phyloP scores from a whole-genome alignment of 768 basidiomycete genomes.

The Suillus subalutaceus region DNA sequence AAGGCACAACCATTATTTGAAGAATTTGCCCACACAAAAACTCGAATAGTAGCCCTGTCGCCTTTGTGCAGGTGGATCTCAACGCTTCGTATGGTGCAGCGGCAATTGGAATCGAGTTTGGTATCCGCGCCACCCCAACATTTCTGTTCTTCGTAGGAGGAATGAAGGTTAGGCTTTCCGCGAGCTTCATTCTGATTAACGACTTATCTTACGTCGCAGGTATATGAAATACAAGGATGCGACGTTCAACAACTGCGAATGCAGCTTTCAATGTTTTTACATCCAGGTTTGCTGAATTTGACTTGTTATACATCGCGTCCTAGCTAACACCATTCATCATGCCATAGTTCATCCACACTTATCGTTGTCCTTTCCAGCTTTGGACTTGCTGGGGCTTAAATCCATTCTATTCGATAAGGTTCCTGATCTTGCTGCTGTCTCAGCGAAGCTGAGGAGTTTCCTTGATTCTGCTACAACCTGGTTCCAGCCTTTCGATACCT shows the following conservation, averaged over 20 bases:
- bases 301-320: slow-evolving; percentile 28
- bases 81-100: slow-evolving; percentile 59
- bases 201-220: slow-evolving; percentile 39
- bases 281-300: slow-evolving; percentile 80
- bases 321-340: slow-evolving; percentile 6
- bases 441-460: slow-evolving; percentile 62
- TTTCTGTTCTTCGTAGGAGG: slow-evolving; percentile 87
- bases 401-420: slow-evolving; percentile 78
- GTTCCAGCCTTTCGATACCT: slow-evolving; percentile 27
- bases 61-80: slow-evolving; percentile 85
- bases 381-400: slow-evolving; percentile 64
- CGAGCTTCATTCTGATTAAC: neutral
- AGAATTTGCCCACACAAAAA: slow-evolving; percentile 67
- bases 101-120: slow-evolving; percentile 61
- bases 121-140: slow-evolving; percentile 80
- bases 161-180: slow-evolving; percentile 51
- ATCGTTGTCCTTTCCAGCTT: slow-evolving; percentile 56
- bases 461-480: slow-evolving; percentile 51
- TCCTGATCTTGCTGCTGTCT: slow-evolving; percentile 66
- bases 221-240: slow-evolving; percentile 72
- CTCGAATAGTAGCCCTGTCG: slow-evolving; percentile 49
- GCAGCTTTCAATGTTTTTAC: slow-evolving; percentile 74
- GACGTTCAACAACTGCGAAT: slow-evolving; percentile 67
- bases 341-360: slow-evolving; percentile 74
- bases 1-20: slow-evolving; percentile 87